These are phyloP conservation scores for Lepraria neglecta DNA, from an alignment of 495 filamentous ascomycete genomes.

Conservation along the genomic window DNA sequence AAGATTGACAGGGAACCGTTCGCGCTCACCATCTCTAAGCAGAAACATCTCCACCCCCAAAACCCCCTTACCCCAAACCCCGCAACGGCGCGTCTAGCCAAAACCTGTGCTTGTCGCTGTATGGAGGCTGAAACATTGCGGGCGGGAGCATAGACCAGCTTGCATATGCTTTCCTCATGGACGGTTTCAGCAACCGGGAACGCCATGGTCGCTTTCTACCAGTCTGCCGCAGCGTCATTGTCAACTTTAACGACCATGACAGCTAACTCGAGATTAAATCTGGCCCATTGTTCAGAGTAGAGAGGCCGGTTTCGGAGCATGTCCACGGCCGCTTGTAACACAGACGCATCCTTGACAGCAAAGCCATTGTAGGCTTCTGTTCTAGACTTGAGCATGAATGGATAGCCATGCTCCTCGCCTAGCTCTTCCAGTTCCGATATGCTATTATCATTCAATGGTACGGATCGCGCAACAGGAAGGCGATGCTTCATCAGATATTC, in stretches of 20 bases:
- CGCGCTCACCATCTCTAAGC: slow-evolving; percentile 56
- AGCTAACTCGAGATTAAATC: slow-evolving; percentile 79
- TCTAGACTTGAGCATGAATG: slow-evolving; percentile 89
- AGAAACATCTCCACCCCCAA: slow-evolving; percentile 98
- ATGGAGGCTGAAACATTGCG: slow-evolving; percentile 57
- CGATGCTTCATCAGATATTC: slow-evolving; percentile 61
- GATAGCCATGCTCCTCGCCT: slow-evolving; percentile 65
- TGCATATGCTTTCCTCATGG: slow-evolving; percentile 93
- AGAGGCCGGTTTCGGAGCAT: slow-evolving; percentile 63
- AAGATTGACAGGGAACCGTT: slow-evolving; percentile 5
- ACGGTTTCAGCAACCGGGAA: slow-evolving; percentile 92
- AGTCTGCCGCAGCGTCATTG: slow-evolving; percentile 50
- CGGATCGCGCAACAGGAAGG: slow-evolving; percentile 68
- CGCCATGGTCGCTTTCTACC: slow-evolving; percentile 48
- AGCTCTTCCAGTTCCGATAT: slow-evolving; percentile 56
- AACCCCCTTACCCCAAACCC: slow-evolving; percentile 83
- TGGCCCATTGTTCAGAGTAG: slow-evolving; percentile 86
- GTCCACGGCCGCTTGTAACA: slow-evolving; percentile 62
- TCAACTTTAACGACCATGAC: slow-evolving; percentile 96
- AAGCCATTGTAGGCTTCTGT: slow-evolving; percentile 93
- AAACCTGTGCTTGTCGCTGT: slow-evolving; percentile 59
- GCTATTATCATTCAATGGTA: slow-evolving; percentile 49
- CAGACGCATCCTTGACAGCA: slow-evolving; percentile 57
- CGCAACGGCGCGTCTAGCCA: slow-evolving; percentile 72
- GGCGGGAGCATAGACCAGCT: slow-evolving; percentile 82